phyloP scores from a whole-genome alignment of 108 stramenopile species.

The Nannochloropsis salina region DNA sequence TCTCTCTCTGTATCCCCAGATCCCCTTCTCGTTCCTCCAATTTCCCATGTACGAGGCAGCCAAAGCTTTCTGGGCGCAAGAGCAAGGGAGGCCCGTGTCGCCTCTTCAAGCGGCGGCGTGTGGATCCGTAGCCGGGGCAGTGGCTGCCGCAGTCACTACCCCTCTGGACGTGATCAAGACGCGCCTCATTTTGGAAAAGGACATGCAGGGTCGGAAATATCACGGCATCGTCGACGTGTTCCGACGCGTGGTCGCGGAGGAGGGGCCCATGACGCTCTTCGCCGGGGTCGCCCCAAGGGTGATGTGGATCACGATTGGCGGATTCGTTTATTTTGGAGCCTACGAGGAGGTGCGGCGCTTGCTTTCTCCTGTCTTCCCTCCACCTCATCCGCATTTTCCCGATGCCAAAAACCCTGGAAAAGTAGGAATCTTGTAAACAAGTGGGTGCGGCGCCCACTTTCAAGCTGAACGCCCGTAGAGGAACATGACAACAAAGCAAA shows the following conservation, averaged over 20 bases:
- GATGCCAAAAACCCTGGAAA: no score
- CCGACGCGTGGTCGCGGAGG: conserved; percentile 36
- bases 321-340: conserved; percentile 94
- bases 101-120: conserved; percentile 41
- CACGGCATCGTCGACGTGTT: conserved; percentile 31
- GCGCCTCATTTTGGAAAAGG: conserved; percentile 47
- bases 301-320: conserved; percentile 93
- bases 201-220: conserved; percentile 30
- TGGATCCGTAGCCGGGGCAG: conserved; percentile 50
- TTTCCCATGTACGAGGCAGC: conserved; percentile 55
- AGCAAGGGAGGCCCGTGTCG: background rate
- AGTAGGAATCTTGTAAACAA: no score
- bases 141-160: conserved; percentile 56
- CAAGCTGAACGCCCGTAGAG: no score
- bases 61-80: conserved; percentile 29
- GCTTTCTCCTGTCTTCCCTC: background rate
- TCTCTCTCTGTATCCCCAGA: conserved; percentile 36
- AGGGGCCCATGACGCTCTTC: conserved; percentile 54
- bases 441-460: no score
- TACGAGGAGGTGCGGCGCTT: conserved; percentile 60
- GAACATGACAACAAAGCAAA: no score
- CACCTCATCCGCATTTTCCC: no score
- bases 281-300: conserved; percentile 83
- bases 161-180: conserved; percentile 60
- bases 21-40: conserved; percentile 58